These are phyloP conservation scores for Avena eriantha DNA, from an alignment of 176 grass and related monocot species.

Conservation along the genomic window DNA sequence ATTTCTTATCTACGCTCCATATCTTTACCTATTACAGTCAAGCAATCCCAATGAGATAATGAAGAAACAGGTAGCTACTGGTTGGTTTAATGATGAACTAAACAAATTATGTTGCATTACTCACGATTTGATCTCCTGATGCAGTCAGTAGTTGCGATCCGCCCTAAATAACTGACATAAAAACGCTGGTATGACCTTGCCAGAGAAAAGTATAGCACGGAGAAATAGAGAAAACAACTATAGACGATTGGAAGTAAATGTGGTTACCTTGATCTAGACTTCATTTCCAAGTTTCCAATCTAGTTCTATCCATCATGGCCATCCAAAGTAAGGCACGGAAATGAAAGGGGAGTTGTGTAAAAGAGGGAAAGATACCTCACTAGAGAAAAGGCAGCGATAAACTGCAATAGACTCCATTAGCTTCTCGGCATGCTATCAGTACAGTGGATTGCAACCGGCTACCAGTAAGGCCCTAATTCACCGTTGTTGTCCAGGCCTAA, in stretches of 20 bases:
- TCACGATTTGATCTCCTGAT: constrained; percentile 94
- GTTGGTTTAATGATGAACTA: not conserved
- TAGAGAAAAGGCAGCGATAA: too few species aligned
- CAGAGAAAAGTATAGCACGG: not conserved
- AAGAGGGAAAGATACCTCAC: too few species aligned
- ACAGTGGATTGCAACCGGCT: too few species aligned
- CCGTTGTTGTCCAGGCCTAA: too few species aligned
- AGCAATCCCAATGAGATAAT: constrained; percentile 3
- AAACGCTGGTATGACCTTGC: not conserved
- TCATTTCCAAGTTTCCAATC: too few species aligned
- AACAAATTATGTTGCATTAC: not conserved
- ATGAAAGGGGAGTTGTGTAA: too few species aligned
- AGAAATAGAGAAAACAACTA: not conserved
- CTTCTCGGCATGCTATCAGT: too few species aligned
- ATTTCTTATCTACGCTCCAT: constrained; percentile 70
- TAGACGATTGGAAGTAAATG: not conserved
- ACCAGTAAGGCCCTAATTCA: too few species aligned
- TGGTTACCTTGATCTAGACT: constrained; percentile 81
- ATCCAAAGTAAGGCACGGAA: too few species aligned
- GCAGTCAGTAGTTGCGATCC: constrained; percentile 80
- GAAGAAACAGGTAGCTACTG: not conserved
- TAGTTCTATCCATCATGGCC: too few species aligned
- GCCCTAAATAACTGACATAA: constrained; percentile 43
- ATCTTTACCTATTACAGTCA: constrained; percentile 71
- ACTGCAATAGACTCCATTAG: too few species aligned